phyloP scores from a whole-genome alignment of 257 asterid species.

The Henckelia pumila region DNA sequence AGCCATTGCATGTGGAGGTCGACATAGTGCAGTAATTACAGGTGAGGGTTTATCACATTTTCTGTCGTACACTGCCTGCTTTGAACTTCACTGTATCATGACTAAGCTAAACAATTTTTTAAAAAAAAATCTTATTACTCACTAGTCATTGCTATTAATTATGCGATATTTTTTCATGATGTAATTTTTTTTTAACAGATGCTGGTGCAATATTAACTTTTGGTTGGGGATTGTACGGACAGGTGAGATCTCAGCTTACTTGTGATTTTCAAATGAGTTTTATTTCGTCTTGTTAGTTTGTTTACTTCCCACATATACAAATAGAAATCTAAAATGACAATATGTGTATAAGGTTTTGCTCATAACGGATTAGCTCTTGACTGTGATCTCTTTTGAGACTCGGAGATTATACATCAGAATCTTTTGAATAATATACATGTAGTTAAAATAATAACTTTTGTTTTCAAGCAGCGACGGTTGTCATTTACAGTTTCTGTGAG shows the following conservation, averaged over 20 bases:
- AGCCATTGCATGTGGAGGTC: constrained; percentile 96
- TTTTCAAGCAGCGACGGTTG: background rate
- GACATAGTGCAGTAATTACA: constrained; percentile 92
- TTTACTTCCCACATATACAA: background rate
- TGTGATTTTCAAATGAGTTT: background rate
- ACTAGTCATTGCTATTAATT: background rate
- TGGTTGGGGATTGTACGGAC: constrained; percentile 99
- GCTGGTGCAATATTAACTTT: constrained; percentile 88
- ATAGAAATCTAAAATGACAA: background rate
- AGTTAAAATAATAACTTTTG: background rate
- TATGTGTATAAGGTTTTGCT: constrained; percentile 4
- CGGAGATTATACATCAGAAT: background rate
- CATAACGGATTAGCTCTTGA: background rate
- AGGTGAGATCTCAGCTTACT: constrained; percentile 47
- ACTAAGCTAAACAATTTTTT: background rate
- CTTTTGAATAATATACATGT: constrained; percentile 11
- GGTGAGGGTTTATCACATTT: constrained; percentile 37
- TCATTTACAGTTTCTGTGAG: background rate
- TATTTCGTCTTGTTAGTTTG: constrained; percentile 17
- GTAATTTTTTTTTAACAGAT: constrained; percentile 48
- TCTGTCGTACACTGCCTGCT: background rate
- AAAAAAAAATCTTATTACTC: too few relatives aligned
- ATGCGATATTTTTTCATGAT: too few relatives aligned
- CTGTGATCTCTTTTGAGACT: background rate
- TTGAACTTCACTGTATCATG: background rate